These are phyloP conservation scores for Craspedostauros australis DNA, from an alignment of 108 stramenopile genomes.

Conservation along the genomic window DNA sequence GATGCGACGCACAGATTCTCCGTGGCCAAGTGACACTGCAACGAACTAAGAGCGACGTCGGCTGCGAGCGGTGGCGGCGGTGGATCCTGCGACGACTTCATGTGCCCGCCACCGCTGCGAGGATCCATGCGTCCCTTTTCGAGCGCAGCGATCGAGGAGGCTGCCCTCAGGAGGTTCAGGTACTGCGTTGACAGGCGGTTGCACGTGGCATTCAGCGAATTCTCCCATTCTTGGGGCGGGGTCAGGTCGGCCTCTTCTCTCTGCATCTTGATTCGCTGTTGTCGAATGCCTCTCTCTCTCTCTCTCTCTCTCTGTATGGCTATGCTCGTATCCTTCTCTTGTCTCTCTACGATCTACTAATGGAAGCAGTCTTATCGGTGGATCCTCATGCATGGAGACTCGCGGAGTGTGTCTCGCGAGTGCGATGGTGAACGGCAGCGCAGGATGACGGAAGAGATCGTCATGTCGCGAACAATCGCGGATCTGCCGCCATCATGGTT, in stretches of 20 bases:
- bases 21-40: conserved; percentile 67
- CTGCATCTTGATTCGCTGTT: no score
- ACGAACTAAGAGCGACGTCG: conserved; percentile 30
- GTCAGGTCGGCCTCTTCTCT: conserved; percentile 60
- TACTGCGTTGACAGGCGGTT: conserved; percentile 83
- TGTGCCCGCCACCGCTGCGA: conserved; percentile 61
- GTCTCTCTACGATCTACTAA: no score
- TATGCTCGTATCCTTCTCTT: no score
- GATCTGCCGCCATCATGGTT: no score
- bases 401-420: no score
- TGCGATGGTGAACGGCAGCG: no score
- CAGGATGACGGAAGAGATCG: no score
- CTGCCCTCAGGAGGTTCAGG: conserved; percentile 63
- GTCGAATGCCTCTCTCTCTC: no score
- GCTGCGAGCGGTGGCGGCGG: conserved; percentile 80
- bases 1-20: conserved; percentile 79
- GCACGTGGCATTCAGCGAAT: conserved; percentile 72
- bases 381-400: no score
- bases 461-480: no score
- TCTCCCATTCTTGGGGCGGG: conserved; percentile 71
- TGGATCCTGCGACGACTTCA: conserved; percentile 58
- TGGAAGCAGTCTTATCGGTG: no score
- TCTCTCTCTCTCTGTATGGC: no score
- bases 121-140: conserved; percentile 29
- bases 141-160: conserved; percentile 46